Conservation (phyloP, 805 yeast species). For the Nakazawaea populi region DNA sequence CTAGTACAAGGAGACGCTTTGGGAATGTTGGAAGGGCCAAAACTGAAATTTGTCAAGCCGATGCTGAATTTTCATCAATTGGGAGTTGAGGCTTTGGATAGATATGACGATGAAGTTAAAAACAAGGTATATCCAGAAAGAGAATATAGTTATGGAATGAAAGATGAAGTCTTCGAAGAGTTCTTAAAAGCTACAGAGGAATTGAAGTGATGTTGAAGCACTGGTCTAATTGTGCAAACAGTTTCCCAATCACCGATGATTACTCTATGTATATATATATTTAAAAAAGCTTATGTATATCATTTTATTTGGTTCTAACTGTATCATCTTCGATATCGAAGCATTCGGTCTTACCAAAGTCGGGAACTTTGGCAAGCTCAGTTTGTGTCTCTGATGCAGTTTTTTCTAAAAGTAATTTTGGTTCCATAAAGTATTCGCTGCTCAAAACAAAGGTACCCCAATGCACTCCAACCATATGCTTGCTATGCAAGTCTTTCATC, state of each 20-base stretch:
- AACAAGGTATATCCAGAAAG: slow-evolving; percentile 51
- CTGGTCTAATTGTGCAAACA: too few relatives aligned
- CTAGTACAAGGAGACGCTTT: slow-evolving; percentile 80
- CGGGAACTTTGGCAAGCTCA: slow-evolving; percentile 52
- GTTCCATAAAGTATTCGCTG: slow-evolving; percentile 84
- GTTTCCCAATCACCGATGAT: too few relatives aligned
- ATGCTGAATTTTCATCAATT: slow-evolving; percentile 47
- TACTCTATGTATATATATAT: background rate
- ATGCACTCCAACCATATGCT: slow-evolving; percentile 78
- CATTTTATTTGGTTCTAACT: background rate
- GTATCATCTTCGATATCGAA: slow-evolving; percentile 30
- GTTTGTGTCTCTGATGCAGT: slow-evolving; percentile 37
- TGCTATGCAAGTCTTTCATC: slow-evolving; percentile 54
- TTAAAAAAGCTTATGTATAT: background rate
- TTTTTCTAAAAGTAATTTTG: slow-evolving; percentile 52
- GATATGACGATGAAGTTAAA: slow-evolving; percentile 59
- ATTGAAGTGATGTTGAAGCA: slow-evolving; percentile 3
- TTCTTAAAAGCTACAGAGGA: slow-evolving; percentile 26
- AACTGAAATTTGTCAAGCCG: slow-evolving; percentile 71
- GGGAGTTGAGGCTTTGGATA: slow-evolving; percentile 44
- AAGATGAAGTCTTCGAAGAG: slow-evolving; percentile 49
- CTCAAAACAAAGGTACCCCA: slow-evolving; percentile 95
- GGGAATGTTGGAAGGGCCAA: slow-evolving; percentile 58
- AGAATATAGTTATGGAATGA: slow-evolving; percentile 62
- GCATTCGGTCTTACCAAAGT: slow-evolving; percentile 66